A percentile compares a stretch with the other conserved stretches of the same genome.
phyloP scores from a whole-genome alignment of 2,329 filamentous ascomycete genomes.

The Sporothrix pallida region DNA sequence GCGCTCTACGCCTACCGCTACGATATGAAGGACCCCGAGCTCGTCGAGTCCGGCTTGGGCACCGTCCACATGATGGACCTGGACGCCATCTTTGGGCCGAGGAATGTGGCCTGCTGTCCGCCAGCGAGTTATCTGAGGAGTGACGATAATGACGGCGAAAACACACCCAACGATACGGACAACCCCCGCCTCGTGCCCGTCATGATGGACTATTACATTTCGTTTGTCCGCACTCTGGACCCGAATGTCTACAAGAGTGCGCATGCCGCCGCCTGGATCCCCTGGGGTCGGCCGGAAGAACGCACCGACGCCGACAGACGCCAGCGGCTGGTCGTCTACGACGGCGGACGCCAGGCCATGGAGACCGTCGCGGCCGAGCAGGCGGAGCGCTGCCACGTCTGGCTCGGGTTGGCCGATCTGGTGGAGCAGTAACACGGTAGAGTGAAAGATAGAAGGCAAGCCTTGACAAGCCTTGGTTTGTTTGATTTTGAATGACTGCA shows the following conservation, averaged over 20 bases:
- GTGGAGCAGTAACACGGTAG: conserved; percentile 43
- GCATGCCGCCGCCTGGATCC: conserved; percentile 50
- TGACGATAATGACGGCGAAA: conserved; percentile 42
- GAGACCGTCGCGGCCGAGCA: conserved; percentile 48
- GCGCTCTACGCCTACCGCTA: conserved; percentile 56
- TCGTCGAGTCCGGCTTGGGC: conserved; percentile 50
- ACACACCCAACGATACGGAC: conserved; percentile 42
- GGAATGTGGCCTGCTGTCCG: conserved; percentile 43
- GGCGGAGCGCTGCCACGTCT: conserved; percentile 50
- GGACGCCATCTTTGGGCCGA: conserved; percentile 57
- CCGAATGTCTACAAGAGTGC: conserved; percentile 49
- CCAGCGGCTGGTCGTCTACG: conserved; percentile 50
- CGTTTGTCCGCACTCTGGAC: conserved; percentile 54
- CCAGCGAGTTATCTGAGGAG: conserved; percentile 48
- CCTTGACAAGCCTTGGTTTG: no score
- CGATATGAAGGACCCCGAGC: conserved; percentile 52
- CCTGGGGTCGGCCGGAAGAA: conserved; percentile 44
- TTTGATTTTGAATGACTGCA: no score
- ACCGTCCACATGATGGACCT: conserved; percentile 57
- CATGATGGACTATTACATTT: conserved; percentile 57
- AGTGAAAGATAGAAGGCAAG: no score
- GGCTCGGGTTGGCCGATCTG: conserved; percentile 47
- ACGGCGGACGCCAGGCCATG: conserved; percentile 48
- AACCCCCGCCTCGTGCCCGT: conserved; percentile 54
- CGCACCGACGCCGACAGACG: conserved; percentile 32